phyloP scores from a whole-genome alignment of 305 asterid species.

The Solanum hybrid region DNA sequence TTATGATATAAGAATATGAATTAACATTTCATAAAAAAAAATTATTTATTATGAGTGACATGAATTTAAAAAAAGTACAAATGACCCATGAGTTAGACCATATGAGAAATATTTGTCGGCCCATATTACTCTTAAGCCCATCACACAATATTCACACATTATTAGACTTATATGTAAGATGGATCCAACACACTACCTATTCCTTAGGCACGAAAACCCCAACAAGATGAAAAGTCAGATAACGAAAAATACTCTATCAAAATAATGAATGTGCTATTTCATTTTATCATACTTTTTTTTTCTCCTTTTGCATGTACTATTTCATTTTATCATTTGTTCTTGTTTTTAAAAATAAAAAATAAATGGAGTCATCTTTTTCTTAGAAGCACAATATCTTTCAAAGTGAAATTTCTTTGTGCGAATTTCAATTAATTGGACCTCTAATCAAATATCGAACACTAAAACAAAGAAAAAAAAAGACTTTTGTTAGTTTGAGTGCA shows the following conservation, averaged over 20 bases:
- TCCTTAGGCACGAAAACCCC: neutral
- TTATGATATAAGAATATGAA: neutral
- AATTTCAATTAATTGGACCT: neutral
- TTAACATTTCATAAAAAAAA: neutral
- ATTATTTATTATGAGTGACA: neutral
- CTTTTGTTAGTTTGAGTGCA: neutral
- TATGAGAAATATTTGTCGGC: neutral
- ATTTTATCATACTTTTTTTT: too few species aligned
- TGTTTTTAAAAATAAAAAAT: neutral
- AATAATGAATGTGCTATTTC: neutral
- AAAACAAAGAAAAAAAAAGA: neutral
- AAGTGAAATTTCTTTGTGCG: neutral
- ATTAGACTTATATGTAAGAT: neutral
- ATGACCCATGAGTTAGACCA: neutral
- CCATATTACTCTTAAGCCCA: neutral
- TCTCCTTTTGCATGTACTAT: neutral
- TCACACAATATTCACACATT: neutral
- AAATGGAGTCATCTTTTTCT: neutral
- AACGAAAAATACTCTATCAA: neutral
- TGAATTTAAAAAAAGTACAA: neutral
- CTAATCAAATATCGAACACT: neutral
- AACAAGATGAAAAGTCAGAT: neutral
- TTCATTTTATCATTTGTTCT: neutral
- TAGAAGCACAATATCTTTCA: neutral
- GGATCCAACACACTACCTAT: neutral